Evolutionary conservation across 495 filamentous ascomycete species (phyloP), one percentile per base, ranked within the genome.

Genomic region (Lepidopterella palustris): DNA sequence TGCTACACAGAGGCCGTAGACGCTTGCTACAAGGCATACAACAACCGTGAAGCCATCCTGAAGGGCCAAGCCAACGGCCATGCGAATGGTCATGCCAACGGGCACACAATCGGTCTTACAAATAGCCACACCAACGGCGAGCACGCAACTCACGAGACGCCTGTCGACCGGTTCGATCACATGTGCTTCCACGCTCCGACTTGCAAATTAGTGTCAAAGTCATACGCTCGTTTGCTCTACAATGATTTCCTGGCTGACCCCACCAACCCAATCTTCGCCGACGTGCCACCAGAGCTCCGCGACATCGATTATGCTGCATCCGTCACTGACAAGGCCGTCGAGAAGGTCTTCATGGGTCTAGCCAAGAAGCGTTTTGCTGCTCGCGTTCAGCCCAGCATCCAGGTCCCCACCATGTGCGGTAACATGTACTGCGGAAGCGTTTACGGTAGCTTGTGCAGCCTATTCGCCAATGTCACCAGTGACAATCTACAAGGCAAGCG

Each of bases 401-500:
- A 95, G 71, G 87, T 95, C 23, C 87, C 93, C 32, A 97, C 91
- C 45, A 86, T 90, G 78, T 96, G 91, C 75, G 95, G 93, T 74
- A 98, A 98, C 82, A 98, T 97, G 95, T 98, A 98, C 79, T 92
- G 87, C 68, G 93, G 87, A 51, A 96, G 89, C 71, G 88, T 98
- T 65, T 98, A 91, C 78, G 85, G 84, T 58, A 90, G 89, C 56
- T 79, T 98, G 45, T 82, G 84, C 72, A 86, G 84, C 65, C 71
- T 97, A 59, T 70, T 98, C 62, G 79, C 80, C 74, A 85, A 91
- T 70, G 77, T 92, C 56, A 77, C 80, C 61, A 84, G 83, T 70
- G 84, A 84, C 50, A 76, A 79, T 27, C 79, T 92, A 57, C 79
- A 87, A 73, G 87, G 89, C 66, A 96, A 95, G 86, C 84, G 89